Base-by-base conservation (phyloP, 257 asterid species). In the Solanum pennellii region DNA sequence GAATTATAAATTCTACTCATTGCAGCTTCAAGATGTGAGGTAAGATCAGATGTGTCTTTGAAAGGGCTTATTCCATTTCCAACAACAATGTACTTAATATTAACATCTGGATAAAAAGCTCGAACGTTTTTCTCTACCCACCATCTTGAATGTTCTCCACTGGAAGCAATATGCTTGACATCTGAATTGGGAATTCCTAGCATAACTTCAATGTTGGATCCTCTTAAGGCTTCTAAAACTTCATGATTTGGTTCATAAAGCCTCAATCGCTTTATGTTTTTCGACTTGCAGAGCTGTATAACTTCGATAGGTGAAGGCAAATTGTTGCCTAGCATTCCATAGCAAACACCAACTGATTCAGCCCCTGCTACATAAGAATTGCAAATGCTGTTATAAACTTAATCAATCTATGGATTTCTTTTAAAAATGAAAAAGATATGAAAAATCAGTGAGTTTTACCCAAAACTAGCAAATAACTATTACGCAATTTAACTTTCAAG, bases 61-160 rank as follows among this genome's bases (percentile, higher is more conserved):
- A 65, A 65, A 2, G 91, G 92, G 75, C 35, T 82, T 52, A 90
- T 82, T 49, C 91, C 94, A 27, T 94, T 92, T 9, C 93, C 94
- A 3, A 91, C 92, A 6, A 91, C 83, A 1, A 92, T 77, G 82
- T 72, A 91, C 3, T 41, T 45, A 52, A 93, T 80, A 9, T 84
- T 74, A 6, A 65, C 75, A 69, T 69, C 41, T 29, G 23, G 41
- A 14, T 6, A 29, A 18, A 27, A 69, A 69, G 2, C 75, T 69
- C 75, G 4, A 69, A 69, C 12, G 6, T 29, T 69, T 14, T 69
- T 69, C 41, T 14, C 12, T 69, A 69, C 75, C 75, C 75, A 69
- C 75, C 39, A 69, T 13, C 5, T 29, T 14, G 75, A 21, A 14
- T 29, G 23, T 69, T 29, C 75, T 2, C 5, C 11, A 6, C 23